These are phyloP conservation scores for Diplodia sapinea DNA, from an alignment of 2,329 filamentous ascomycete genomes.

Conservation along the genomic window DNA sequence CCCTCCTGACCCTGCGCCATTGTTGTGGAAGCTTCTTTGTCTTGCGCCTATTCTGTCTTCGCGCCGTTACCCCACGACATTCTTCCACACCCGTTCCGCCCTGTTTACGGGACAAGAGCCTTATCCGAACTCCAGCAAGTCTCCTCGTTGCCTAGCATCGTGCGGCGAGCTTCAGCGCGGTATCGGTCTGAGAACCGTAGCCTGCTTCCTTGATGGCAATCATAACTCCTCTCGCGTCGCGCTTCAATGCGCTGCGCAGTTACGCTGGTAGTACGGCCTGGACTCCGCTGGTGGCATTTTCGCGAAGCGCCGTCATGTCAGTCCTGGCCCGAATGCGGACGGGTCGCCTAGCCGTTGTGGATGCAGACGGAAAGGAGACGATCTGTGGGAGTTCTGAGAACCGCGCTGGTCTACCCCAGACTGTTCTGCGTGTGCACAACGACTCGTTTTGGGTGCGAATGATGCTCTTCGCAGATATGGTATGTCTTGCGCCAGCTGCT, in stretches of 20 bases:
- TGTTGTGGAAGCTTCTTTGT: slow-evolving; percentile 3
- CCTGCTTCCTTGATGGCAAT: slow-evolving; percentile 41
- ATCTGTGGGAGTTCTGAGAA: slow-evolving; percentile 48
- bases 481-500: slow-evolving; percentile 37
- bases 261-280: slow-evolving; percentile 55
- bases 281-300: slow-evolving; percentile 55
- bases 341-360: slow-evolving; percentile 55
- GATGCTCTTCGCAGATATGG: slow-evolving; percentile 73
- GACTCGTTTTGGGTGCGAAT: slow-evolving; percentile 74
- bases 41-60: background rate
- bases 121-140: background rate
- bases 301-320: slow-evolving; percentile 53
- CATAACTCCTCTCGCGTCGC: slow-evolving; percentile 45
- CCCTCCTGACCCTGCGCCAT: slow-evolving; percentile 4
- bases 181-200: background rate
- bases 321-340: slow-evolving; percentile 54
- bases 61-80: background rate
- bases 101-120: background rate
- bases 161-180: slow-evolving; percentile 1
- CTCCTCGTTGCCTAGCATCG: background rate
- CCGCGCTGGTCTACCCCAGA: slow-evolving; percentile 50
- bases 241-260: slow-evolving; percentile 49
- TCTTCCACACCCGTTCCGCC: background rate
- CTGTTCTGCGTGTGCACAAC: slow-evolving; percentile 66
- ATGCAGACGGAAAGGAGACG: slow-evolving; percentile 51